Base-by-base conservation (phyloP, 345 rosid genomes). In the Rhizophora mangle region DNA sequence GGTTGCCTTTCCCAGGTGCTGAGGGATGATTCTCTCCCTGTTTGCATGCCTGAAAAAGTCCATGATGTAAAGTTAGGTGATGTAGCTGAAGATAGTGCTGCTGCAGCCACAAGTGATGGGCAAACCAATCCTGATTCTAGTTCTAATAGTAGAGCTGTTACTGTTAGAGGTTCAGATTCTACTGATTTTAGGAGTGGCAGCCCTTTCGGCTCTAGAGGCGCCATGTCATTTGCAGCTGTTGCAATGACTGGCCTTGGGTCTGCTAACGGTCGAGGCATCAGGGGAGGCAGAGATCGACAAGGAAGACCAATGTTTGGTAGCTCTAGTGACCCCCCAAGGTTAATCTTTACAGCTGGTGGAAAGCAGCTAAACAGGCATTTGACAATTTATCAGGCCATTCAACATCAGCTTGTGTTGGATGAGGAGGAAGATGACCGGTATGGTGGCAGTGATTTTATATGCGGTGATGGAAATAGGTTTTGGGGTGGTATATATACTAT, bases 201-300 rank as follows among this genome's bases (percentile, higher is more conserved):
- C 78, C 70, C 95, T 68, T 90, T 84, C 74, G 90, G 96, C 65
- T 82, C 98, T 56, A 89, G 96, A 80, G 99, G 97, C 74, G 93
- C 96, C 22, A 88, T 90, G 88, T 92, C 97, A 47, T 96, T 92
- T 81, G 99, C 97, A 58, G 97, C 99, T 63, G 98, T 97, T 39
- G 93, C 99, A 8, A 92, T 92, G 98, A 96, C 97, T 77, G 99
- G 99, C 66, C 89, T 92, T 76, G 95, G 96, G 72, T 85, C 95
- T 80, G 84, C 90, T 65, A 88, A 89, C 78, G 93, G 93, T 72
- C 88, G 96, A 84, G 99, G 98, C 79, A 74, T 90, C 70, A 85
- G 99, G 71, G 96, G 93, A 70, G 89, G 93, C 69, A 83, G 97
- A 78, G 98, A 95, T 78, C 85, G 91, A 52, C 99, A 86, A 46